Evolutionary conservation across 2,329 filamentous ascomycete genomes (phyloP).

Genomic region (Coniochaeta sp.): DNA sequence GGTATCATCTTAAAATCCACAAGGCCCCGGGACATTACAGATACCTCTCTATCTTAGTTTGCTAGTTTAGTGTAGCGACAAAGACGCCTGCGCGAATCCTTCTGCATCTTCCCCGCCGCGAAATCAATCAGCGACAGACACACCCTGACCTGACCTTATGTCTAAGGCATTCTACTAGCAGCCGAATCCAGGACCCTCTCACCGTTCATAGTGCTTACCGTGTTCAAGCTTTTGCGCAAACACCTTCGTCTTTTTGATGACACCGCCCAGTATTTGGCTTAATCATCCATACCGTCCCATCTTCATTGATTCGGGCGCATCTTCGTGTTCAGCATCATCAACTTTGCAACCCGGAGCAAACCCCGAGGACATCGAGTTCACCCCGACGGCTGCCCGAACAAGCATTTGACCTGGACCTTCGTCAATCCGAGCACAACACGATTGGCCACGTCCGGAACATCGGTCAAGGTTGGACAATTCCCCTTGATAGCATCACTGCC

Average conservation of each 20-base stretch:
- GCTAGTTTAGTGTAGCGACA: constrained; percentile 1
- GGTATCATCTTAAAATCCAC: neutral
- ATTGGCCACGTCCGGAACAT: neutral
- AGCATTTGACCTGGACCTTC: neutral
- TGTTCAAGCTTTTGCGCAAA: neutral
- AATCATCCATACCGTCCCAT: neutral
- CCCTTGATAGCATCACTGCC: neutral
- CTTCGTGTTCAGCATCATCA: neutral
- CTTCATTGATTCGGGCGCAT: neutral
- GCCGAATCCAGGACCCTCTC: neutral
- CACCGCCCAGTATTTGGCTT: neutral
- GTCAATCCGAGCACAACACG: neutral
- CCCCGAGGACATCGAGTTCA: neutral
- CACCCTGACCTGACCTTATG: neutral
- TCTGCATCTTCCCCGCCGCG: neutral
- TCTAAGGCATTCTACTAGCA: neutral
- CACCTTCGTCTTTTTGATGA: neutral
- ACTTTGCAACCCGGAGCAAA: neutral
- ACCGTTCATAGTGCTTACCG: neutral
- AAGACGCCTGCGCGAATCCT: neutral
- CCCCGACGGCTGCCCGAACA: neutral
- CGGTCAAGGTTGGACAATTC: neutral
- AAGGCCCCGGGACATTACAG: neutral
- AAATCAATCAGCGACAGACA: neutral
- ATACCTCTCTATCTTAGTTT: neutral